These are phyloP conservation scores for Chlorella sp. DNA, from an alignment of 139 green algal genomes.

Conservation along the genomic window DNA sequence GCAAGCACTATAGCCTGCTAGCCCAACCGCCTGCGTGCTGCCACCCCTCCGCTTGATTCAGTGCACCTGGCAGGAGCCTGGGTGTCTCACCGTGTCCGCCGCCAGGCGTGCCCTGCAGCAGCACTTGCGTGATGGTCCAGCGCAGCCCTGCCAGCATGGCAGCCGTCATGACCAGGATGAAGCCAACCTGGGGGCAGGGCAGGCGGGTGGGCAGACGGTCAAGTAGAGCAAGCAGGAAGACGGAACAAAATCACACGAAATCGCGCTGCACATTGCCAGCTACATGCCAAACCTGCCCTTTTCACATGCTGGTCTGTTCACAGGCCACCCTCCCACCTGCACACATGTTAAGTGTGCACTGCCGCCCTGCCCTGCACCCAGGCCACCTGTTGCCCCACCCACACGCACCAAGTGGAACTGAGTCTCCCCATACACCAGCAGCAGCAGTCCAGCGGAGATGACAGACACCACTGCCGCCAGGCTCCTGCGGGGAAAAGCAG, in stretches of 20 bases:
- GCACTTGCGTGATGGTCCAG: constrained; percentile 89
- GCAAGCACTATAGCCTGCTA: too few relatives aligned
- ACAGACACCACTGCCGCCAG: constrained; percentile 82
- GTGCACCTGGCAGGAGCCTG: too few relatives aligned
- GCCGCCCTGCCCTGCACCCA: background rate
- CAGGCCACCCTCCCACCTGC: background rate
- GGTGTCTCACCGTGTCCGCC: constrained; percentile 29
- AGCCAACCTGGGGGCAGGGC: constrained; percentile 58
- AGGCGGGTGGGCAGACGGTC: background rate
- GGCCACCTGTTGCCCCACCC: background rate
- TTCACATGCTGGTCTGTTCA: background rate
- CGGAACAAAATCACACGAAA: background rate
- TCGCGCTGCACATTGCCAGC: background rate
- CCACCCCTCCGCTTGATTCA: background rate
- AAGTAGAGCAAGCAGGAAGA: background rate
- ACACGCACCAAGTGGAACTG: constrained; percentile 74
- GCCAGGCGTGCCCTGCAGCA: constrained; percentile 68
- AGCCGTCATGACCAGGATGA: constrained; percentile 89
- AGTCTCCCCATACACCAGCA: constrained; percentile 91
- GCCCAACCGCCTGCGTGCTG: too few relatives aligned
- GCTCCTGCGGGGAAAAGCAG: constrained; percentile 54
- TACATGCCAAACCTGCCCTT: background rate
- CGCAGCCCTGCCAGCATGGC: constrained; percentile 79
- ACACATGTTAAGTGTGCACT: too few relatives aligned
- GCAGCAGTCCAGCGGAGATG: constrained; percentile 83